These are phyloP conservation scores for Magnolia officinalis DNA, from an alignment of 164 flowering plant genomes.

Conservation along the genomic window DNA sequence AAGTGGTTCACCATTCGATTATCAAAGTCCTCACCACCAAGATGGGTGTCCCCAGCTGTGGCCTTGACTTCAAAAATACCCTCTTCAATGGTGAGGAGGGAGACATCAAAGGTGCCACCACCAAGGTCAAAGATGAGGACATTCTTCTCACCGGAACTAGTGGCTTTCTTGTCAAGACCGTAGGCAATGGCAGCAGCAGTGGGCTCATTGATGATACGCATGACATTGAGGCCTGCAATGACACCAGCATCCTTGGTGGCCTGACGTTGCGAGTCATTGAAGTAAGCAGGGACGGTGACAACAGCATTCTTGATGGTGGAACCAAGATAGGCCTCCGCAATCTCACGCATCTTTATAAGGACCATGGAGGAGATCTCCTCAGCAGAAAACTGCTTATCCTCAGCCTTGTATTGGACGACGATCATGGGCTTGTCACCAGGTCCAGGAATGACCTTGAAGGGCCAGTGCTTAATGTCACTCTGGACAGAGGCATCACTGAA, in stretches of 20 bases:
- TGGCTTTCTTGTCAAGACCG: constrained; percentile 64
- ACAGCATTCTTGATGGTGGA: constrained; percentile 54
- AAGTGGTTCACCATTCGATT: constrained; percentile 68
- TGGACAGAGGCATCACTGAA: constrained; percentile 37
- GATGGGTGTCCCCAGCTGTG: constrained; percentile 62
- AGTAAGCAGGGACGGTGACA: constrained; percentile 68
- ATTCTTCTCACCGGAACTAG: constrained; percentile 62
- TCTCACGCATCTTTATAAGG: constrained; percentile 59
- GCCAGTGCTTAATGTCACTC: constrained; percentile 39
- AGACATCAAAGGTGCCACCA: constrained; percentile 71
- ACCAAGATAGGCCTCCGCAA: constrained; percentile 65
- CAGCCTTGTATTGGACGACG: constrained; percentile 29
- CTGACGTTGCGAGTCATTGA: constrained; percentile 70
- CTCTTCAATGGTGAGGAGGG: constrained; percentile 61
- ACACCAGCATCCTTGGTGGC: constrained; percentile 79
- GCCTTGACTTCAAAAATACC: constrained; percentile 68
- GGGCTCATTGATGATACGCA: constrained; percentile 70
- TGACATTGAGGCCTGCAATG: constrained; percentile 62
- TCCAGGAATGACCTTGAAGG: constrained; percentile 30
- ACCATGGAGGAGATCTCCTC: constrained; percentile 70
- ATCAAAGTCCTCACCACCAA: constrained; percentile 63
- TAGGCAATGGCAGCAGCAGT: constrained; percentile 74
- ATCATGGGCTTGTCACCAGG: constrained; percentile 42
- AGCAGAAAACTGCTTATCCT: constrained; percentile 64
- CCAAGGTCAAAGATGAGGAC: constrained; percentile 68